A percentile compares a stretch with the other conserved stretches of the same genome.
These are phyloP conservation scores for Tardiomyces blankii DNA, from an alignment of 1,139 yeast genomes.

Conservation along the genomic window DNA sequence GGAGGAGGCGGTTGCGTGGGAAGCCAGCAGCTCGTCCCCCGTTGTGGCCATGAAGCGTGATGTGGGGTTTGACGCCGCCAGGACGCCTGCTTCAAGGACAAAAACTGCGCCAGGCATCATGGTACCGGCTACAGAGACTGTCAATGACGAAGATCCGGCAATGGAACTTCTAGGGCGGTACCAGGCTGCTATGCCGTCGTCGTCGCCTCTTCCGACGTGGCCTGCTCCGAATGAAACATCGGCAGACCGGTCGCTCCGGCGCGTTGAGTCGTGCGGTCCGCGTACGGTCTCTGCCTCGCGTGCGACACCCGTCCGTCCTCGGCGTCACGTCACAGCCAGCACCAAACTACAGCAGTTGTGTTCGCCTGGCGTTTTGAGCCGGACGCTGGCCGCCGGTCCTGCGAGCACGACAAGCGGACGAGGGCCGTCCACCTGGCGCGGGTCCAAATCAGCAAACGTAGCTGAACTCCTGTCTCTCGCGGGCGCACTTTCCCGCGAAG, in stretches of 20 bases:
- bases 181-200: conserved; percentile 2
- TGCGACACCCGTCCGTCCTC: too few species aligned
- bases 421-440: too few species aligned
- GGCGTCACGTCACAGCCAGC: too few species aligned
- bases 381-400: conserved; percentile 4
- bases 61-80: conserved; percentile 1
- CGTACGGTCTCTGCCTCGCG: conserved; percentile 1
- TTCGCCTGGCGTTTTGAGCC: conserved; percentile 12
- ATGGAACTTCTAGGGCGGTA: conserved; percentile 7
- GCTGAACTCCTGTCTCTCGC: too few species aligned
- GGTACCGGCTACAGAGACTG: too few species aligned
- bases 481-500: neutral
- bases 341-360: conserved; percentile 7
- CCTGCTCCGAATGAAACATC: conserved; percentile 3
- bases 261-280: neutral
- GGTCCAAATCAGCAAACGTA: too few species aligned
- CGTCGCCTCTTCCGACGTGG: too few species aligned
- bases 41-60: neutral
- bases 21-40: conserved; percentile 8
- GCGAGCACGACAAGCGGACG: too few species aligned
- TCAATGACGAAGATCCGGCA: conserved; percentile 3
- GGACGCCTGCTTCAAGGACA: too few species aligned
- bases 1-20: conserved; percentile 12
- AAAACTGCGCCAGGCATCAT: too few species aligned
- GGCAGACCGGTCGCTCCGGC: neutral